These are phyloP conservation scores for Agaricus sinodeliciosus DNA, from an alignment of 768 basidiomycete genomes.

Conservation along the genomic window DNA sequence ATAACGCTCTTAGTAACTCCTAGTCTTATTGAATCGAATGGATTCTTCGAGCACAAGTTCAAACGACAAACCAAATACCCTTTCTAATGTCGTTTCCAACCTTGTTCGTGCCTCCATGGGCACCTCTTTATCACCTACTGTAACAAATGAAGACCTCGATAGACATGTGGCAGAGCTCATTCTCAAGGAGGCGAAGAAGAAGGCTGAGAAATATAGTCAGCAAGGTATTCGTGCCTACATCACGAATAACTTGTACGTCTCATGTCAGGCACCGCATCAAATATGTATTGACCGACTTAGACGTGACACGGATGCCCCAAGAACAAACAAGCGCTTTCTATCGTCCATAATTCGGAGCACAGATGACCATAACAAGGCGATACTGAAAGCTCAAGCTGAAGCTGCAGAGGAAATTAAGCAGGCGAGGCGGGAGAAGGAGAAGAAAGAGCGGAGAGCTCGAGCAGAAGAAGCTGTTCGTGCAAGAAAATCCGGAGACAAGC, in stretches of 20 bases:
- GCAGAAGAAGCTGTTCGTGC: slow-evolving; percentile 67
- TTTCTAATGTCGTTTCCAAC: slow-evolving; percentile 80
- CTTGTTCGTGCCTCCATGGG: slow-evolving; percentile 80
- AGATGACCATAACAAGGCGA: slow-evolving; percentile 90
- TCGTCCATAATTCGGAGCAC: slow-evolving; percentile 87
- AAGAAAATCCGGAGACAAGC: slow-evolving; percentile 1
- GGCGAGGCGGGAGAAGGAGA: slow-evolving; percentile 60
- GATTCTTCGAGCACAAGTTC: background rate
- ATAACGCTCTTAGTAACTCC: background rate
- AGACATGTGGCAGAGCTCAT: slow-evolving; percentile 88
- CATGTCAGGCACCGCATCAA: too few relatives aligned
- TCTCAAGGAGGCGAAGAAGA: slow-evolving; percentile 87
- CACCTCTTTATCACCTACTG: slow-evolving; percentile 44
- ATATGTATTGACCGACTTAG: background rate
- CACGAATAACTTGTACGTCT: slow-evolving; percentile 39
- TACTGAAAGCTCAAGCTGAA: slow-evolving; percentile 65
- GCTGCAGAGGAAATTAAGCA: slow-evolving; percentile 70
- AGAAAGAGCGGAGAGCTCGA: slow-evolving; percentile 51
- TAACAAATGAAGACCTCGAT: slow-evolving; percentile 84
- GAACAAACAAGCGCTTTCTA: slow-evolving; percentile 77
- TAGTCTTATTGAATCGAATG: background rate
- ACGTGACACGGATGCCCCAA: slow-evolving; percentile 50
- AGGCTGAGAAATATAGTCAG: slow-evolving; percentile 73
- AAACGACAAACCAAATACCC: slow-evolving; percentile 36
- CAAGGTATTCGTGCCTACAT: slow-evolving; percentile 79